Conservation (phyloP, 768 basidiomycete species). For the Lentinula sp. region DNA sequence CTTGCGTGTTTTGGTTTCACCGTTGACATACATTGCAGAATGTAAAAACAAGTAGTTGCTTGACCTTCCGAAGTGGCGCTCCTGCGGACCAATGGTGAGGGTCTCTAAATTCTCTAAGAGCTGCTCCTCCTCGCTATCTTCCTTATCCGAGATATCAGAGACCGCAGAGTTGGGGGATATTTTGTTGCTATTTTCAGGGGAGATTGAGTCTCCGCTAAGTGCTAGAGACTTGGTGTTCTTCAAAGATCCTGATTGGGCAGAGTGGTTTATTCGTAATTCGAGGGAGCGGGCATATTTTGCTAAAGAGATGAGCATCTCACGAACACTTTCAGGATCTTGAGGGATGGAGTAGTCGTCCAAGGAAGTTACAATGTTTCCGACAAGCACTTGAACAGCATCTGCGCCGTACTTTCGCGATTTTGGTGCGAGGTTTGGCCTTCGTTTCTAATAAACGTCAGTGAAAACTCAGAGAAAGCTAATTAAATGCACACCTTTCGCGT, state of each 20-base stretch:
- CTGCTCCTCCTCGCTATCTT: background rate
- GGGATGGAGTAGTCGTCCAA: slow-evolving; percentile 2
- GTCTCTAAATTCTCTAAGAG: background rate
- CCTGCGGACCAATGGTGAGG: background rate
- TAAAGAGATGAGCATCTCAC: slow-evolving; percentile 15
- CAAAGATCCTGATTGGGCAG: background rate
- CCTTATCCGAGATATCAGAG: background rate
- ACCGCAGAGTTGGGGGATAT: background rate
- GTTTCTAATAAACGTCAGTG: background rate
- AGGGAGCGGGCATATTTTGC: slow-evolving; percentile 8
- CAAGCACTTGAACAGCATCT: background rate
- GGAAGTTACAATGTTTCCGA: background rate
- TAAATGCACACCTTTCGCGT: background rate
- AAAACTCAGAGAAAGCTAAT: background rate
- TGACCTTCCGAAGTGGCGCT: slow-evolving; percentile 1
- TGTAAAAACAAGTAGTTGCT: background rate
- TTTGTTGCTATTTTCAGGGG: background rate
- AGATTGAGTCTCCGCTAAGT: background rate
- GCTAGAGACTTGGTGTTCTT: background rate
- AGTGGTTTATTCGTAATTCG: background rate
- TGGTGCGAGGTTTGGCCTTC: background rate
- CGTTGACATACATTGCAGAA: background rate
- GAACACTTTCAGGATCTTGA: slow-evolving; percentile 4
- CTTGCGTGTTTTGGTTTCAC: background rate
- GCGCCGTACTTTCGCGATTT: background rate